Evolutionary conservation across 1,139 yeast species (phyloP), one percentile per base, ranked within the genome.

Genomic region (Schwanniomyces etchellsii): DNA sequence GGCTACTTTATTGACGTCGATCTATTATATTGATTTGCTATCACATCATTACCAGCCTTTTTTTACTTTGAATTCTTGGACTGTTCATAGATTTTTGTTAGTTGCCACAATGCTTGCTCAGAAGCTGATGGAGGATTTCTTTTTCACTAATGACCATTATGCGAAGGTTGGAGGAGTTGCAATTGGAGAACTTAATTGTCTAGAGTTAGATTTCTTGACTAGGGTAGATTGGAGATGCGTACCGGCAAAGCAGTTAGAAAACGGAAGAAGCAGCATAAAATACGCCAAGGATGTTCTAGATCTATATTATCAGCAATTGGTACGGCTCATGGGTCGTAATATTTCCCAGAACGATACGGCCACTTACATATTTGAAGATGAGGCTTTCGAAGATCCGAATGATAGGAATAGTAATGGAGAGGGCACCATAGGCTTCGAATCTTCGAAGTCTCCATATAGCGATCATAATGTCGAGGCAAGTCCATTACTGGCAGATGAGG

Each of bases 81-180:
- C 98, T 0, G 96, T 89, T 4, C 98, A 91, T 55, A 70, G 98
- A 36, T 91, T 88, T 48, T 60, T 91, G 34, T 67, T 91, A 31
- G 89, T 96, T 1, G 94, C 95, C 0, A 88, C 96, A 0, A 84
- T 93, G 50, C 77, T 89, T 4, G 95, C 94, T 1, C 82, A 91
- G 40, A 91, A 91, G 54, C 94, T 95, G 2, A 68, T 91, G 45
- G 93, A 95, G 53, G 98, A 91, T 55, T 81, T 89, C 27, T 91
- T 91, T 53, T 89, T 94, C 55, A 88, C 96, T 4, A 91, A 89
- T 53, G 74, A 81, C 23, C 96, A 89, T 54, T 91, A 91, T 51
- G 95, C 97, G 7, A 83, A 84, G 51, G 97, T 91, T 13, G 98
- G 98, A 2, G 98, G 98, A 40, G 81, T 91, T 5, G 86, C 91